Evolutionary conservation across 495 filamentous ascomycete species (phyloP), one percentile per base, ranked within the genome.

Genomic region (Talaromyces liani): DNA sequence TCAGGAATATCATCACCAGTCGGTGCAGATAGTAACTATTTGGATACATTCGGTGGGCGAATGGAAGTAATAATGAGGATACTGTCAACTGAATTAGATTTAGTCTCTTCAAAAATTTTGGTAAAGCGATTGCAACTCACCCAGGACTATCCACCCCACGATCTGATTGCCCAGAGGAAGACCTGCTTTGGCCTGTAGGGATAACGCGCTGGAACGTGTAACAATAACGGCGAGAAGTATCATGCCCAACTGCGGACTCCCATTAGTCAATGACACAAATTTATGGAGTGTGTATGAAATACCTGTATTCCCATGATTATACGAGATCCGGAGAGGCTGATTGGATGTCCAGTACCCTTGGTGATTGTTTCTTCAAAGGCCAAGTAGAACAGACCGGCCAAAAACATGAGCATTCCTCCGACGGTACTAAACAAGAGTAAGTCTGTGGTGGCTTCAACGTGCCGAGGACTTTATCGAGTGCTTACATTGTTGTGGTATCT

Each of bases 21-120:
- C 93, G 86, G 72, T 98, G 93, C 65, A 98, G 82, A 70, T 97
- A 97, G 75, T 97, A 85, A 65, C 80, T 89, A 72, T 92, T 93
- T 4, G 93, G 89, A 59, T 88, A 87, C 12, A 96, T 68, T 57
- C 88, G 84, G 70, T 99, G 88, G 18, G 91, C 78, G 69, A 94
- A 85, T 20, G 95, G 95, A 66, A 93, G 84, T 3, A 87, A 72
- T 24, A 98, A 77, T 1, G 95, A 96, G 8, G 85, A 69, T 27
- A 91, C 90, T 90, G 66, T 41, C 12, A 12, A 55, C 20, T 33
- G 16, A 14, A 63, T 18, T 10, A 67, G 63, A 27, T 29, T 36
- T 8, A 22, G 29, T 54, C n/a, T 54, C 18, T 6, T 14, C 2
- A 29, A 16, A 0, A 12, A 2, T 14, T 22, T 56, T 31, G 29